Evolutionary conservation across 176 grass and related monocot genomes (phyloP).

Genomic region (Chloris gayana): DNA sequence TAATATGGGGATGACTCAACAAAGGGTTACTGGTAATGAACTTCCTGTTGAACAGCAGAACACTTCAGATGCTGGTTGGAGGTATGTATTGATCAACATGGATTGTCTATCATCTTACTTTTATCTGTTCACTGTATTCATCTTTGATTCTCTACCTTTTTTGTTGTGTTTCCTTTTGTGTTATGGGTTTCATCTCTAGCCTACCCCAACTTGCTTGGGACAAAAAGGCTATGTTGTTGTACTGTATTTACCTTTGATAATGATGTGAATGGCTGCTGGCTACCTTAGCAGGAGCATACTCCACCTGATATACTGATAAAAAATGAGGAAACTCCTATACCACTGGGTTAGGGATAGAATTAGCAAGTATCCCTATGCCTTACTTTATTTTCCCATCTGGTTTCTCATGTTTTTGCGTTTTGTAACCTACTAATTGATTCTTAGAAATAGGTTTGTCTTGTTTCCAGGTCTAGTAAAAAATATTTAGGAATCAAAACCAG

Average conservation of each 20-base stretch:
- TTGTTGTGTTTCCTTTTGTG: too few relatives aligned
- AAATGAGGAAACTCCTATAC: neutral
- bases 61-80: conserved; percentile 81
- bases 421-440: neutral
- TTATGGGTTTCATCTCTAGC: too few relatives aligned
- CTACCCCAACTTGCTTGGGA: too few relatives aligned
- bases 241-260: neutral
- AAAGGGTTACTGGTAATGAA: conserved; percentile 57
- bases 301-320: neutral
- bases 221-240: too few relatives aligned
- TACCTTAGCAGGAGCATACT: conserved; percentile 23
- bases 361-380: neutral
- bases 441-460: neutral
- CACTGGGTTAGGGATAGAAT: neutral
- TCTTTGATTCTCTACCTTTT: too few relatives aligned
- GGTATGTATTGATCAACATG: conserved; percentile 47
- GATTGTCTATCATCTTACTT: neutral
- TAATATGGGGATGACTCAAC: conserved; percentile 67
- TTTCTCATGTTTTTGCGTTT: neutral
- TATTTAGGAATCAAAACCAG: neutral
- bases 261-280: conserved; percentile 10
- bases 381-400: neutral
- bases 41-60: conserved; percentile 67
- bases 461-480: neutral
- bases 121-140: neutral